phyloP scores from a whole-genome alignment of 805 yeast genomes.

The Saturnispora bothae region DNA sequence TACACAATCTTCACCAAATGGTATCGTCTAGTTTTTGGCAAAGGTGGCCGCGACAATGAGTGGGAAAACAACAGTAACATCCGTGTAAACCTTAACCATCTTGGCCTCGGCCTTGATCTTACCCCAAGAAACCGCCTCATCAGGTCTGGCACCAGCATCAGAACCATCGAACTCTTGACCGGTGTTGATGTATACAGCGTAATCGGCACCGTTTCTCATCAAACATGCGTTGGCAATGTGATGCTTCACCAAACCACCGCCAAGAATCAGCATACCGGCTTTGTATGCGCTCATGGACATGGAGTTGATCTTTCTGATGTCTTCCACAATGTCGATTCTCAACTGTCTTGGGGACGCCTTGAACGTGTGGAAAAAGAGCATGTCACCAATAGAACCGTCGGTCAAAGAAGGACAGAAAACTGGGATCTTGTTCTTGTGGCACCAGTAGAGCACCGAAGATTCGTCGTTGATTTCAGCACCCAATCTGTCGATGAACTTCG shows the following conservation, averaged over 20 bases:
- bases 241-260: conserved; percentile 95
- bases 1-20: too few relatives aligned
- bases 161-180: conserved; percentile 99
- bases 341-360: conserved; percentile 85
- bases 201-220: conserved; percentile 99
- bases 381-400: conserved; percentile 97
- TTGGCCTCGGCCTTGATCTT: conserved; percentile 92
- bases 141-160: conserved; percentile 99
- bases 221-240: conserved; percentile 96
- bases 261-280: conserved; percentile 94
- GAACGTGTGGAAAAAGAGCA: conserved; percentile 97
- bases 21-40: conserved; percentile 47
- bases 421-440: conserved; percentile 93
- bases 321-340: conserved; percentile 86
- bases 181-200: conserved; percentile 92
- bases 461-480: conserved; percentile 96
- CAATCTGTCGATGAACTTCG: conserved; percentile 79
- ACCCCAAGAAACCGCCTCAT: conserved; percentile 99
- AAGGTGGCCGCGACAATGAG: conserved; percentile 96
- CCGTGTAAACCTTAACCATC: conserved; percentile 87
- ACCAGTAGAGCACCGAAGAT: conserved; percentile 91
- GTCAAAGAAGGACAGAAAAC: conserved; percentile 96
- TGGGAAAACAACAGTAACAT: conserved; percentile 91
- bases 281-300: conserved; percentile 88
- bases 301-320: conserved; percentile 82